These are phyloP conservation scores for Pseudocercospora eumusae DNA, from an alignment of 2,329 filamentous ascomycete genomes.

Conservation along the genomic window DNA sequence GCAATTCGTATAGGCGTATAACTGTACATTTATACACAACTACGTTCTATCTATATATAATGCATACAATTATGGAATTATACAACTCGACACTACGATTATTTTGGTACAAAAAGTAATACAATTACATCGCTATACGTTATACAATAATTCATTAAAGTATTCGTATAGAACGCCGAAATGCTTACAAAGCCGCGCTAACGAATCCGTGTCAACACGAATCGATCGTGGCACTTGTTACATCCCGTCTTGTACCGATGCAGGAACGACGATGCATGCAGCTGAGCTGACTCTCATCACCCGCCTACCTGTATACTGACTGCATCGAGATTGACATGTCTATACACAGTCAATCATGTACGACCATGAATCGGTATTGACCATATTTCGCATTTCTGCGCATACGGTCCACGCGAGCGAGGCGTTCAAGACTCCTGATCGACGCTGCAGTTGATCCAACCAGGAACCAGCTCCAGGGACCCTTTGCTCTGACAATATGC, in stretches of 20 bases:
- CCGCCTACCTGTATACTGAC: not conserved
- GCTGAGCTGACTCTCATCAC: conserved; percentile 3
- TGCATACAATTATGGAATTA: too few relatives aligned
- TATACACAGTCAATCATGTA: not conserved
- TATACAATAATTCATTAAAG: too few relatives aligned
- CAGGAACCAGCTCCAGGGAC: conserved; percentile 1
- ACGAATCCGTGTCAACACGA: too few relatives aligned
- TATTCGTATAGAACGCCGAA: too few relatives aligned
- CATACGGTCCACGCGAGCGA: not conserved
- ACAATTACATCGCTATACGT: too few relatives aligned
- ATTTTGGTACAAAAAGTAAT: too few relatives aligned
- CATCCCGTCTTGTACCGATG: not conserved
- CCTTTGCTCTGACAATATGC: not conserved
- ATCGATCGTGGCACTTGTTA: too few relatives aligned
- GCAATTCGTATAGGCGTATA: too few relatives aligned
- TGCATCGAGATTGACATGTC: not conserved
- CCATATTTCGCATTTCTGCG: not conserved
- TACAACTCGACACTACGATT: too few relatives aligned
- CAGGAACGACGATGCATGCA: conserved; percentile 5
- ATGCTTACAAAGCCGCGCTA: too few relatives aligned
- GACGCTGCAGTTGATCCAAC: not conserved
- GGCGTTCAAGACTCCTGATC: not conserved
- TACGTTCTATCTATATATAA: too few relatives aligned
- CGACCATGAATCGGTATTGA: not conserved
- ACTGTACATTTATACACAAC: too few relatives aligned